Base-by-base conservation (phyloP, 805 yeast genomes). In the Dipodascus geniculatus region DNA sequence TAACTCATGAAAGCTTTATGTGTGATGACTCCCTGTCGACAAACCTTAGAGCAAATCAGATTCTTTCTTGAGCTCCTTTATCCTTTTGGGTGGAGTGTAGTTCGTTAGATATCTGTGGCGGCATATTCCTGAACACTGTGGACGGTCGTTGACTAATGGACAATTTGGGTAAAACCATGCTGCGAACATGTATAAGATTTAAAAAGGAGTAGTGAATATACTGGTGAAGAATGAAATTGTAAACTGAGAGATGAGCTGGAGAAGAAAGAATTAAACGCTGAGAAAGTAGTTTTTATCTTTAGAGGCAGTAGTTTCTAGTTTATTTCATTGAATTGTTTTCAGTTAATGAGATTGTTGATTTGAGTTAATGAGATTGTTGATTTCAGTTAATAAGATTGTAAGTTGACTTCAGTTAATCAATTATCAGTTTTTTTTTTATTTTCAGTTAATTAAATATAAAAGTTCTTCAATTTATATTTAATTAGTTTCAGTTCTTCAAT, bases 131-230 rank as follows among this genome's bases (percentile, higher is more conserved):
- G 85, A 78, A 88, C 96, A 81, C 91, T 90, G 84, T 95, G 96
- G 77, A 85, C 80, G 86, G 84, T 81, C 85, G 76, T 79, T 75
- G 93, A 82, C 95, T 81, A 65, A 77, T 91, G 81, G 83, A 84
- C 96, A 93, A n/a, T 82, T 87, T 87, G 96, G 91, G 98, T 89
- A 87, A 87, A 90, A 90, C 98, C 98, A 90, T 91, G 95, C 88
- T 82, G 97, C 95, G 75, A 69, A 91, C 97, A 91, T 82, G 33
- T 28, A 28, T 28, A 28, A 28, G 11, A n/a, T n/a, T n/a, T n/a
- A n/a, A n/a, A n/a, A n/a, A n/a, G n/a, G n/a, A n/a, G n/a, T n/a
- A n/a, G n/a, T n/a, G n/a, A n/a, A n/a, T n/a, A n/a, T n/a, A n/a
- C n/a, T n/a, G n/a, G n/a, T n/a, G n/a, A n/a, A n/a, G n/a, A n/a